Percentiles rank a stretch among this genome's conserved stretches.
These are phyloP conservation scores for Lavandula angustifolia DNA, from an alignment of 257 asterid genomes.

Conservation along the genomic window DNA sequence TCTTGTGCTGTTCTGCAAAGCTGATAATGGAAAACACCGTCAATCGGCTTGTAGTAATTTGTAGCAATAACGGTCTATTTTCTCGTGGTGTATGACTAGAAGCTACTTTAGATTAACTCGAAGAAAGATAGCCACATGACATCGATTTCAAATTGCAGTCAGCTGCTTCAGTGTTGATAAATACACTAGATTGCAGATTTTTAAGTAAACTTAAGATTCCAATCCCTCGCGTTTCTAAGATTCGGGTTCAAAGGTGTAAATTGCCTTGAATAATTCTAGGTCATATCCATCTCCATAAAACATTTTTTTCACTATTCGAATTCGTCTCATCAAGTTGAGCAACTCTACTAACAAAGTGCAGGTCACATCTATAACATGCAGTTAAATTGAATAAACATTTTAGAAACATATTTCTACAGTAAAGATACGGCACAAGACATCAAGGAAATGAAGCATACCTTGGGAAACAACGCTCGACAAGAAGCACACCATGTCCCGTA, in stretches of 20 bases:
- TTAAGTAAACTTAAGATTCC: too few relatives aligned
- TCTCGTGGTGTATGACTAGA: not conserved
- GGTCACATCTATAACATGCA: too few relatives aligned
- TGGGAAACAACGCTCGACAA: constrained; percentile 84
- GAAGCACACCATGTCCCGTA: constrained; percentile 98
- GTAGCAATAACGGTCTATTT: not conserved
- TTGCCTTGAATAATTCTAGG: too few relatives aligned
- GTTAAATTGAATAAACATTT: not conserved
- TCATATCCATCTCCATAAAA: too few relatives aligned
- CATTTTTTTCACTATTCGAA: too few relatives aligned
- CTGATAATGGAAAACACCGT: constrained; percentile 39
- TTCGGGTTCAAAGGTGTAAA: too few relatives aligned
- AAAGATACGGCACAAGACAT: not conserved
- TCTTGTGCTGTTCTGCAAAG: constrained; percentile 79
- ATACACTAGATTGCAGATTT: too few relatives aligned
- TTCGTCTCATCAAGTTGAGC: too few relatives aligned
- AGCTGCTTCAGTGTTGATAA: not conserved
- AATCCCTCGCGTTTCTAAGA: too few relatives aligned
- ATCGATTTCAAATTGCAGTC: too few relatives aligned
- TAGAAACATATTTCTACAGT: constrained; percentile 7
- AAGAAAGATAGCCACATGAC: not conserved
- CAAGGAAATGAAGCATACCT: constrained; percentile 44
- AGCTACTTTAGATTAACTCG: not conserved
- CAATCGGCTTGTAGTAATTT: not conserved
- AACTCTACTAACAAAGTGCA: too few relatives aligned